These are phyloP conservation scores for Cenchrus fungigraminus DNA, from an alignment of 176 grass and related monocot species.

Conservation along the genomic window DNA sequence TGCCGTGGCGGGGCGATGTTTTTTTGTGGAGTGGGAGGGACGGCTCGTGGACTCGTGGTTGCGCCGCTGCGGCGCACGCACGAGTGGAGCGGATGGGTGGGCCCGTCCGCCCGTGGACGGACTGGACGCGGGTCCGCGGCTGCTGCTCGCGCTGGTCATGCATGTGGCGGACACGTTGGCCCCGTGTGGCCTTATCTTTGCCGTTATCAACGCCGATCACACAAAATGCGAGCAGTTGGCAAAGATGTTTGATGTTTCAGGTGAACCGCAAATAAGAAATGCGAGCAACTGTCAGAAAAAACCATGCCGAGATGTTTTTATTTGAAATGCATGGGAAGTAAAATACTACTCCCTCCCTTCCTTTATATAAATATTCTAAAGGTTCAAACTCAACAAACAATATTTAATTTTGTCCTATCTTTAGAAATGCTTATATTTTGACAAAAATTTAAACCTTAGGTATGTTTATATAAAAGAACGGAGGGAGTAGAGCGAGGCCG, in stretches of 20 bases:
- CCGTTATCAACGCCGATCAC: constrained; percentile 19
- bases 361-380: no score
- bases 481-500: no score
- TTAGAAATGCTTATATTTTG: no score
- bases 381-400: no score
- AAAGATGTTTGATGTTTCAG: neutral
- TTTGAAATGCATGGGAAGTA: neutral
- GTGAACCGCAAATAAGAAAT: neutral
- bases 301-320: neutral
- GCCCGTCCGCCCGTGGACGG: neutral
- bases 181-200: constrained; percentile 31
- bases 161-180: constrained; percentile 6
- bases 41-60: neutral
- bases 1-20: neutral
- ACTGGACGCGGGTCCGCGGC: neutral
- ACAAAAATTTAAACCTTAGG: no score
- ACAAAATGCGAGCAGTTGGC: neutral
- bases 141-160: neutral
- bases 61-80: constrained; percentile 7
- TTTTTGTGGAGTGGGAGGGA: constrained; percentile 1
- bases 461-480: no score
- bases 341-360: neutral
- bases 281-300: no score
- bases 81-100: constrained; percentile 1
- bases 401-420: no score